These are phyloP conservation scores for Boletellus ananiceps DNA, from an alignment of 768 basidiomycete species.

Conservation along the genomic window DNA sequence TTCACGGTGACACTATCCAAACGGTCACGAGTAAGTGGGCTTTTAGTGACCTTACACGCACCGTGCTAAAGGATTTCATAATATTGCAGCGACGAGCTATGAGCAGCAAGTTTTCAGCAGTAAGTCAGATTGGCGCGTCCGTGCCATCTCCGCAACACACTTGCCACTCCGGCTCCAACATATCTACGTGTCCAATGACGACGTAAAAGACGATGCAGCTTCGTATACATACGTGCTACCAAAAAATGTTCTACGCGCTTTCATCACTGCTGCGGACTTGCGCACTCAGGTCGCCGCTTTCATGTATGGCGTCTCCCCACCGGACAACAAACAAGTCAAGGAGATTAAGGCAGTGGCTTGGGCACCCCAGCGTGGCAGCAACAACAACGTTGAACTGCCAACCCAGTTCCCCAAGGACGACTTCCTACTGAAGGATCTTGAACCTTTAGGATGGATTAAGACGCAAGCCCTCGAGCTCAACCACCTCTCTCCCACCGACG, in stretches of 20 bases:
- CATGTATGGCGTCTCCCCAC: constrained; percentile 88
- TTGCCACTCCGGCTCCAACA: constrained; percentile 94
- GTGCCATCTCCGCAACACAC: constrained; percentile 96
- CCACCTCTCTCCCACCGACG: constrained; percentile 89
- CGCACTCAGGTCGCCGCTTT: constrained; percentile 95
- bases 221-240: constrained; percentile 95
- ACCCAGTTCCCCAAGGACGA: constrained; percentile 89
- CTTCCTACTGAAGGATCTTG: constrained; percentile 90
- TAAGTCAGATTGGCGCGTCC: constrained; percentile 99
- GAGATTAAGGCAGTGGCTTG: constrained; percentile 98
- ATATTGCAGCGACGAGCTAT: constrained; percentile 76
- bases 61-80: constrained; percentile 1
- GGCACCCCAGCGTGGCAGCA: constrained; percentile 96
- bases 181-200: constrained; percentile 98
- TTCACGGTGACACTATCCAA: constrained; percentile 94
- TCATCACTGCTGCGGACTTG: constrained; percentile 89
- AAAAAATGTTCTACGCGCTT: constrained; percentile 93
- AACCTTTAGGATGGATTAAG: constrained; percentile 95
- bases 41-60: background rate
- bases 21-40: constrained; percentile 76
- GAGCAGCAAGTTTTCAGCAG: constrained; percentile 98
- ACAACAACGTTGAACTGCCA: constrained; percentile 91
- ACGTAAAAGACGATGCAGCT: constrained; percentile 96
- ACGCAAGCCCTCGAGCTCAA: constrained; percentile 91
- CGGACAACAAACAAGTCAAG: constrained; percentile 97